A percentile compares a stretch with the other conserved stretches of the same genome.
These are phyloP conservation scores for Epichloe festucae DNA, from an alignment of 2,329 filamentous ascomycete genomes.

Conservation along the genomic window DNA sequence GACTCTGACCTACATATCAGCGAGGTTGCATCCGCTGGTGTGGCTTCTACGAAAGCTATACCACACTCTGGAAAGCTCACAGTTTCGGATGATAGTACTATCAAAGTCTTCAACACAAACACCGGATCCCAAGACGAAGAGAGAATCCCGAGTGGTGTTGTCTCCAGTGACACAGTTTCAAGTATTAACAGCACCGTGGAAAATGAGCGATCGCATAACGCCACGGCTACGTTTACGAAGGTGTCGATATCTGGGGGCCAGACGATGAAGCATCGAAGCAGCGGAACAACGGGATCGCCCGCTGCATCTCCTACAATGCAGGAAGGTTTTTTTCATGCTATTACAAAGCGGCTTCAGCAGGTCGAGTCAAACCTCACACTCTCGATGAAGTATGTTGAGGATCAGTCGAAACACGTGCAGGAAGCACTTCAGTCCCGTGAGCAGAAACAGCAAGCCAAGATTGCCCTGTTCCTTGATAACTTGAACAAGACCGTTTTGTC, in stretches of 20 bases:
- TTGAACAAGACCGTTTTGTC: conserved; percentile 79
- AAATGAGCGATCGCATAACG: conserved; percentile 4
- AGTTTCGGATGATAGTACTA: background rate
- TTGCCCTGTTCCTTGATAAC: conserved; percentile 65
- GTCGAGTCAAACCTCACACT: conserved; percentile 88
- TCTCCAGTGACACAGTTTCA: background rate
- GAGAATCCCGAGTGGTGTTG: background rate
- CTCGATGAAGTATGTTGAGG: conserved; percentile 90
- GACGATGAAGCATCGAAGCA: conserved; percentile 16
- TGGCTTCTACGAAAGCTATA: background rate
- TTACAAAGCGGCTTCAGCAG: conserved; percentile 82
- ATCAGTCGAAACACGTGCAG: conserved; percentile 80
- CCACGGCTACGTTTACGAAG: conserved; percentile 3
- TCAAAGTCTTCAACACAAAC: background rate
- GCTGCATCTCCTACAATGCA: conserved; percentile 65
- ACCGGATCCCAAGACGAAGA: background rate
- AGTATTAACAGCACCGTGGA: background rate
- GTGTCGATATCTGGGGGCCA: conserved; percentile 5
- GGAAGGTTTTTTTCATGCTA: conserved; percentile 97
- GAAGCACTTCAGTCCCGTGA: conserved; percentile 80
- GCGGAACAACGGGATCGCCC: conserved; percentile 14
- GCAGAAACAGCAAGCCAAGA: conserved; percentile 74
- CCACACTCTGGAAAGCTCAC: background rate
- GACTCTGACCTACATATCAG: background rate
- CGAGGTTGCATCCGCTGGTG: background rate